A percentile compares a stretch with the other conserved stretches of the same genome.
Evolutionary conservation across 352 stramenopile genomes (phyloP).

Genomic region (Pythium dissimile): DNA sequence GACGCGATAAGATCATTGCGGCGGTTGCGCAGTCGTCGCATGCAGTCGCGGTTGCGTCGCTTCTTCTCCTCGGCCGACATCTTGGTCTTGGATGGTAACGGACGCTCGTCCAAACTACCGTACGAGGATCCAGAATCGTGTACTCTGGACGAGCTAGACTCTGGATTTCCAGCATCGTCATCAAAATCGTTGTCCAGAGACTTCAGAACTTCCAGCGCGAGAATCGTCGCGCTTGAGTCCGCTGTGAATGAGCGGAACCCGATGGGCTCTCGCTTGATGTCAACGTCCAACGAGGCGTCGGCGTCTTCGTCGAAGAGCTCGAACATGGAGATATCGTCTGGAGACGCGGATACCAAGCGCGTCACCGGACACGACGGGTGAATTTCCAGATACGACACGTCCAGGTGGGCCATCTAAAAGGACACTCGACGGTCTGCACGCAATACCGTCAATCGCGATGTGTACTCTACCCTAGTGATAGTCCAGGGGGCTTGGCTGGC

Average conservation of each 20-base stretch:
- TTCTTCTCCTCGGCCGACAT: constrained; percentile 25
- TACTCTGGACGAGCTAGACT: no score
- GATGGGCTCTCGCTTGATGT: not conserved
- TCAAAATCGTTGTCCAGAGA: not conserved
- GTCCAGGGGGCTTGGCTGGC: no score
- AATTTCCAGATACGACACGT: not conserved
- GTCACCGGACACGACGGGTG: no score
- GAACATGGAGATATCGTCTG: constrained; percentile 10
- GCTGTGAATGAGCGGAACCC: not conserved
- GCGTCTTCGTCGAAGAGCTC: constrained; percentile 11
- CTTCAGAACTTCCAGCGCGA: constrained; percentile 3
- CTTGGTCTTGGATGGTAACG: not conserved
- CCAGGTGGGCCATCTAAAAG: constrained; percentile 5
- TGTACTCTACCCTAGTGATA: no score
- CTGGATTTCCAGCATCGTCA: not conserved
- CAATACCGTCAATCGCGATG: no score
- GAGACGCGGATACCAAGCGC: not conserved
- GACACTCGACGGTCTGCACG: no score
- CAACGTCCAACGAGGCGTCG: no score
- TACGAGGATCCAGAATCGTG: not conserved
- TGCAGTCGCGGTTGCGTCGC: constrained; percentile 26
- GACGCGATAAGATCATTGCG: constrained; percentile 9
- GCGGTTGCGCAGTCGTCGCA: constrained; percentile 22
- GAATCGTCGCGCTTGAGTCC: not conserved
- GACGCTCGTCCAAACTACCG: no score